These are phyloP conservation scores for Apocynum venetum DNA, from an alignment of 257 asterid genomes.

Conservation along the genomic window DNA sequence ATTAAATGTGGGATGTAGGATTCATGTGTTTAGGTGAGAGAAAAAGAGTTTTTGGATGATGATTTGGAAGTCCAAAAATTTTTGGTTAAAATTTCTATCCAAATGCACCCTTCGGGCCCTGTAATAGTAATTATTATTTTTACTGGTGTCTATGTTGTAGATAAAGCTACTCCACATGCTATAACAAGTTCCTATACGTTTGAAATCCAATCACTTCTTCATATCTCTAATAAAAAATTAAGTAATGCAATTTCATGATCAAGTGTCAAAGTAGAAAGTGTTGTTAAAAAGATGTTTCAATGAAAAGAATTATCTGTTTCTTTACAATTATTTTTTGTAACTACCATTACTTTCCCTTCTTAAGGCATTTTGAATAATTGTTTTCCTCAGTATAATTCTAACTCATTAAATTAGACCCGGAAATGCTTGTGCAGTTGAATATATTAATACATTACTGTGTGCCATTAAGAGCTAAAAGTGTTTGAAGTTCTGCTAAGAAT, in stretches of 20 bases:
- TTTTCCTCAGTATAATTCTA: constrained; percentile 3
- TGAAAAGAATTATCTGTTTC: not conserved
- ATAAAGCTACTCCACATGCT: constrained; percentile 1
- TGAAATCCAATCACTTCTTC: not conserved
- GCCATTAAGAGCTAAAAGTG: not conserved
- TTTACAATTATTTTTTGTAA: not conserved
- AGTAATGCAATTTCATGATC: not conserved
- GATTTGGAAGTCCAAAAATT: no score
- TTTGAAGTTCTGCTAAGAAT: not conserved
- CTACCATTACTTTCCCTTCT: not conserved
- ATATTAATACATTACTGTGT: not conserved
- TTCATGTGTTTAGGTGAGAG: no score
- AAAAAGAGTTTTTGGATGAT: no score
- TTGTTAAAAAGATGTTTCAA: not conserved
- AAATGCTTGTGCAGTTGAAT: not conserved
- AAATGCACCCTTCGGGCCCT: no score
- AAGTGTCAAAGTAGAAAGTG: not conserved
- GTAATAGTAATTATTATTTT: not conserved
- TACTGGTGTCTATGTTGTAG: not conserved
- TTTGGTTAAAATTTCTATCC: no score
- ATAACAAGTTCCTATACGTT: not conserved
- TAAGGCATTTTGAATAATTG: not conserved
- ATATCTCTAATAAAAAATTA: not conserved
- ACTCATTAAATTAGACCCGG: not conserved
- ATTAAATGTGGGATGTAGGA: no score